Evolutionary conservation across 2,329 filamentous ascomycete species (phyloP).

Genomic region (Epichloe uncinata): DNA sequence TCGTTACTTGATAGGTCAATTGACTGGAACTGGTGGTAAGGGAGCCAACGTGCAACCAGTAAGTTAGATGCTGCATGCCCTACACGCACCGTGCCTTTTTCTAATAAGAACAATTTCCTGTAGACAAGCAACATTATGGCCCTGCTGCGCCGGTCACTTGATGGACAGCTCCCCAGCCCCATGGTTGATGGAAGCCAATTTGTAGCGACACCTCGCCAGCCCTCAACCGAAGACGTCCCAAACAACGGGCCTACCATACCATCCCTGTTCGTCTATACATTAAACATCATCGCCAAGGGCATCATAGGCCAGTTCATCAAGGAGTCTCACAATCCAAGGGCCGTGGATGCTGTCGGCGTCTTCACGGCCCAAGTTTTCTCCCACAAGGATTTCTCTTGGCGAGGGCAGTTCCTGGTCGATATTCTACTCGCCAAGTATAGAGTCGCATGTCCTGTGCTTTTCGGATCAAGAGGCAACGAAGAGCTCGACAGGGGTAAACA

Average conservation of each 20-base stretch:
- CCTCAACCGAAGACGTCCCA: slow-evolving; percentile 31
- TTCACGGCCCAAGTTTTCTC: slow-evolving; percentile 65
- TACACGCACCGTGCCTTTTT: neutral
- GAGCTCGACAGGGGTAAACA: slow-evolving; percentile 52
- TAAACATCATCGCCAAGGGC: slow-evolving; percentile 64
- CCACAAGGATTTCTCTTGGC: slow-evolving; percentile 50
- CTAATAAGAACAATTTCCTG: neutral
- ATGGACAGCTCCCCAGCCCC: slow-evolving; percentile 36
- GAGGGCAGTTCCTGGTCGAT: slow-evolving; percentile 57
- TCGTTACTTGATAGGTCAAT: slow-evolving; percentile 58
- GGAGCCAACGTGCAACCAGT: slow-evolving; percentile 39
- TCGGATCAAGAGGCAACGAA: slow-evolving; percentile 68
- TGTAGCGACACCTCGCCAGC: slow-evolving; percentile 31
- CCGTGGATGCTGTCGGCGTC: slow-evolving; percentile 69
- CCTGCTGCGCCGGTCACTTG: slow-evolving; percentile 38
- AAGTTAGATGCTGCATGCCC: slow-evolving; percentile 13
- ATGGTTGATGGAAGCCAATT: slow-evolving; percentile 42
- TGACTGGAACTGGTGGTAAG: slow-evolving; percentile 43
- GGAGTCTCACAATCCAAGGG: slow-evolving; percentile 50
- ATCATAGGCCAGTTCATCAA: slow-evolving; percentile 57
- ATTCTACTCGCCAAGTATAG: slow-evolving; percentile 80
- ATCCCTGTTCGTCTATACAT: slow-evolving; percentile 56
- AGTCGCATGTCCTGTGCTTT: slow-evolving; percentile 68
- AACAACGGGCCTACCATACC: slow-evolving; percentile 44
- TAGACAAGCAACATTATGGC: slow-evolving; percentile 24